Base-by-base conservation (phyloP, 2,329 filamentous ascomycete species). In the Fusarium armeniacum region DNA sequence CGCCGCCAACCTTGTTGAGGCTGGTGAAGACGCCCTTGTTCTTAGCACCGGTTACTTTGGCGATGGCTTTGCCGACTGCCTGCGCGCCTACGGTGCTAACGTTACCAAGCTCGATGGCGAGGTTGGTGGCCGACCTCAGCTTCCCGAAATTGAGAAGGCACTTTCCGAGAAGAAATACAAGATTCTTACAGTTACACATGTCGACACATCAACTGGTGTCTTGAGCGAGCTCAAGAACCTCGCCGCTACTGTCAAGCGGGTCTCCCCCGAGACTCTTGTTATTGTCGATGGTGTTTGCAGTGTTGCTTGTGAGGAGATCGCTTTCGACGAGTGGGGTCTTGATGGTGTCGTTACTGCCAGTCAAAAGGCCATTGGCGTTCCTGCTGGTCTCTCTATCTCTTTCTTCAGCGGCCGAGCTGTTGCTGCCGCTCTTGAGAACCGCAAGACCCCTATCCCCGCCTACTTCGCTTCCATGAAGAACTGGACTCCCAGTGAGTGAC, bases 381-480 rank as follows among this genome's bases (percentile, higher is more conserved):
- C 96, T 5, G 96, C 96, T 33, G 96, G 96, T 72, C 86, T 99
- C 68, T 97, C 92, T 75, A 98, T 99, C 77, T 89, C 96, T 72
- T 97, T 98, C 90, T 93, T 93, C 76, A 98, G 94, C 76, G 93
- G 91, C 65, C 90, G 92, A 70, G 95, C 96, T 44, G 92, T 99
- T 73, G 86, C 96, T 76, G 84, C 85, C 32, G 67, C 67, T 13
- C 92, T 97, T 81, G 89, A 95, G 81, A 87, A 85, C 75, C 89
- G 96, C 78, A 95, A 95, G 84, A 90, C 89, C 13, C 91, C 91
- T 15, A 93, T 94, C 2, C 87, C 89, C 22, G 92, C 94, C 24
- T 99, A 98, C 87, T 99, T 98, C 81, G 94, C 93, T 58, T 97
- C 93, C 15, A 93, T 98, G 86, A 94, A 94, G 86, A 98, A 98